phyloP scores from a whole-genome alignment of 148 eudicot genomes.

The Camellia lanceoleosa region DNA sequence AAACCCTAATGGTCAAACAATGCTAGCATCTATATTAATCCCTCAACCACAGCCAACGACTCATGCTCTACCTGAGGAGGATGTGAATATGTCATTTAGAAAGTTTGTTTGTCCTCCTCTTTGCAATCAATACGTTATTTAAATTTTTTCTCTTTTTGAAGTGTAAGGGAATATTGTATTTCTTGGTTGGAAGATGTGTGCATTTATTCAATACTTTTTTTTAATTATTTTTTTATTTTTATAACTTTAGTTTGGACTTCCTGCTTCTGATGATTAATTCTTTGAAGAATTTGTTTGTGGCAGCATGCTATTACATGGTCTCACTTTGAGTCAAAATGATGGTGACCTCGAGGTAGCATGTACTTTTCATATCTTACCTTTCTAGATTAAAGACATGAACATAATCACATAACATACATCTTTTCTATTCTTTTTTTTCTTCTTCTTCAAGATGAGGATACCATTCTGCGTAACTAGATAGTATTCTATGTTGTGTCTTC shows the following conservation, averaged over 20 bases:
- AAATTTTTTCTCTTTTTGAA: no score
- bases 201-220: neutral
- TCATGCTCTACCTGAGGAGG: constrained; percentile 63
- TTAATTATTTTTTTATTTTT: no score
- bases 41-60: constrained; percentile 65
- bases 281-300: constrained; percentile 23
- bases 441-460: neutral
- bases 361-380: neutral
- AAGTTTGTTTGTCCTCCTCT: constrained; percentile 47
- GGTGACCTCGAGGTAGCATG: constrained; percentile 86
- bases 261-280: constrained; percentile 18
- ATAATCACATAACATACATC: neutral
- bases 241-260: constrained; percentile 3
- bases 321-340: constrained; percentile 70
- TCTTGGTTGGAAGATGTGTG: constrained; percentile 1
- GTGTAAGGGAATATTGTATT: neutral
- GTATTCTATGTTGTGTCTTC: neutral
- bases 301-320: constrained; percentile 94
- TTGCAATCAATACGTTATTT: neutral
- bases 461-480: neutral
- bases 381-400: neutral
- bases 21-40: constrained; percentile 78
- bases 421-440: neutral
- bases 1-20: constrained; percentile 77
- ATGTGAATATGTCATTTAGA: constrained; percentile 93